phyloP scores from a whole-genome alignment of 495 filamentous ascomycete genomes.

The Annulohypoxylon bovei region DNA sequence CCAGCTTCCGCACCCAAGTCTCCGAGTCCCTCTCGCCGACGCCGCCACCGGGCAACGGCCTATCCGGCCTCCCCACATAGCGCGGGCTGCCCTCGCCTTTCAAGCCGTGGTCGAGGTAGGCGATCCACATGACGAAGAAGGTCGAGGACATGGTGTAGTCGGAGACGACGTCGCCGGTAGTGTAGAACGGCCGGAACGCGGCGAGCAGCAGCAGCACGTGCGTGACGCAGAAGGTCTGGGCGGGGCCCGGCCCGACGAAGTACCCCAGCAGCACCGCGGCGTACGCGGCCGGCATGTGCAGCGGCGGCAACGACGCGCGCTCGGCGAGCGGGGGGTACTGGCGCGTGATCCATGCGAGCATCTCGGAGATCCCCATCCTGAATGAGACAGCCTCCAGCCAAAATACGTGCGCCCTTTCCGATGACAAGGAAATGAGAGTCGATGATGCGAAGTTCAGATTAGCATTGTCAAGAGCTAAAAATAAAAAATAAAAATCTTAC shows the following conservation, averaged over 20 bases:
- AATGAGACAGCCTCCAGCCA: not conserved
- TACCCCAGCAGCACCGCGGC: not conserved
- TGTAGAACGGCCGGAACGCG: conserved; percentile 2
- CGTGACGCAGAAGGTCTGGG: not conserved
- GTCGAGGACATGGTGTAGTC: conserved; percentile 1
- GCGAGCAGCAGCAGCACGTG: not conserved
- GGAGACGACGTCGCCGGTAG: conserved; percentile 5
- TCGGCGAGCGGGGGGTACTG: conserved; percentile 9
- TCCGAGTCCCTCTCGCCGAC: conserved; percentile 9
- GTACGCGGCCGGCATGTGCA: not conserved
- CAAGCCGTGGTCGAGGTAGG: conserved; percentile 3
- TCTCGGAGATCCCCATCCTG: not conserved
- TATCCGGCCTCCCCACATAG: not conserved
- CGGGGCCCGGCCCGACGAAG: not conserved
- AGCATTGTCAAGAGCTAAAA: not conserved
- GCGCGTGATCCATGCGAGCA: not conserved
- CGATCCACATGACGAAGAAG: not conserved
- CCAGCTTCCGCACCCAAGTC: conserved; percentile 25
- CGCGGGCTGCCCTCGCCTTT: not conserved
- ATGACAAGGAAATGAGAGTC: not conserved
- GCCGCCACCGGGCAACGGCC: not conserved
- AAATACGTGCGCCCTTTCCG: not conserved
- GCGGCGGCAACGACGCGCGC: conserved; percentile 10
- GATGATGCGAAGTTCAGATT: not conserved
- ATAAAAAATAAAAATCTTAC: not conserved